Evolutionary conservation across 805 yeast species (phyloP).

Genomic region (Tanozyma kutaoensis): DNA sequence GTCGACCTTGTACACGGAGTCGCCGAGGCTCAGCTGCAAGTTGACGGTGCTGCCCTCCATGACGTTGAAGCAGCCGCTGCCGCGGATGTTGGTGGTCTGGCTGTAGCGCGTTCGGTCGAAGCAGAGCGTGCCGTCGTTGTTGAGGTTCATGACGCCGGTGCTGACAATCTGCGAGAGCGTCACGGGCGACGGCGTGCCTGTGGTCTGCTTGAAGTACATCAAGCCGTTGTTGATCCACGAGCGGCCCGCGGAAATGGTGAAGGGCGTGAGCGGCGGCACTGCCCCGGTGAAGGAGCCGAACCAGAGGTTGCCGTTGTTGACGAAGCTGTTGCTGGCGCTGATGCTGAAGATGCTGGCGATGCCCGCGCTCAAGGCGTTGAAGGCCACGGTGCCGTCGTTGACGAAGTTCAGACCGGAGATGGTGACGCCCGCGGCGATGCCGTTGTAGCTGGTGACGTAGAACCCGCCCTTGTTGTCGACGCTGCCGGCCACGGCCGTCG

Average conservation of each 20-base stretch:
- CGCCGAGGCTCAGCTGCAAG: background rate
- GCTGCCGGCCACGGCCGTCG: slow-evolving; percentile 9
- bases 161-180: no score
- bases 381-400: background rate
- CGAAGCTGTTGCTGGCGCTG: background rate
- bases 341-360: background rate
- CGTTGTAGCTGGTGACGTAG: slow-evolving; percentile 9
- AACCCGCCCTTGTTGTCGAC: slow-evolving; percentile 11
- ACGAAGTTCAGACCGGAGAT: background rate
- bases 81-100: slow-evolving; percentile 10
- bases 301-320: background rate
- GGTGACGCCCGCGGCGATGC: background rate
- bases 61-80: slow-evolving; percentile 12
- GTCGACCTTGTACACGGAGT: background rate
- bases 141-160: no score
- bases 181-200: slow-evolving; percentile 1
- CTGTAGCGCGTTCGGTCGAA: slow-evolving; percentile 9
- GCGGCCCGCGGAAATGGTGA: background rate
- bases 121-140: slow-evolving; percentile 15
- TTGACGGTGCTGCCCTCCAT: slow-evolving; percentile 1
- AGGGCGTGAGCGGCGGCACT: slow-evolving; percentile 1
- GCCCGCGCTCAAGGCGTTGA: background rate
- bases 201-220: background rate
- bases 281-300: slow-evolving; percentile 3
- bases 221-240: background rate